Evolutionary conservation across 306 rosid genomes (phyloP), one percentile per base, ranked within the genome.

Genomic region (Fragaria nilgerrensis): DNA sequence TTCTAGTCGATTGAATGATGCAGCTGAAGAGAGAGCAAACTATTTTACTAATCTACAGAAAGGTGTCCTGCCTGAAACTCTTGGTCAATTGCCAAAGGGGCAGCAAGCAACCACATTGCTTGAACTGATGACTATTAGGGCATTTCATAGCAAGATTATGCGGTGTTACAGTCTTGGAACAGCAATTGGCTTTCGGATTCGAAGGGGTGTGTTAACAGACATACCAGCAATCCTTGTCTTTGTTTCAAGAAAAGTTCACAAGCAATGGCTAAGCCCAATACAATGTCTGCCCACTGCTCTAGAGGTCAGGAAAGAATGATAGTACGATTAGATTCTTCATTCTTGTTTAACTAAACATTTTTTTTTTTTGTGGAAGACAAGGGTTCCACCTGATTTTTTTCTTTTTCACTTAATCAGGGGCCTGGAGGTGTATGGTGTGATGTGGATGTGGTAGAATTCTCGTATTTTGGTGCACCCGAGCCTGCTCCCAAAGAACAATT

Each of bases 341-440:
- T 56, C 49, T n/a, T 61, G 15, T 70, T 34, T 12, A 44, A 4
- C 75, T 74, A 58, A n/a, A 67, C 45, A 19, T 47, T 43, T 43
- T 19, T 43, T 13, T 16, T 20, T 41, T 52, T 9, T 34, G 61
- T 59, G 17, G 34, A 19, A 19, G 32, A 19, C 63, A 45, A 29
- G 19, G 32, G 1, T 74, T 61, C 78, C 45, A 75, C 64, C n/a
- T 75, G 70, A 61, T 17, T 41, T 45, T 75, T 16, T 43, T 58
- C 0, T 0, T 9, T 61, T 44, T 19, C 37, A 2, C 75, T 70
- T 75, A 76, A 90, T 69, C 89, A 95, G 99, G 99, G 99, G 39
- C 99, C 99, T 23, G 99, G 99, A 73, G 99, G 98, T 17, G 96
- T 95, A 71, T 95, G 99, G 99, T 95, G 99, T 63, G 99, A 95